Percentiles rank a stretch among this genome's conserved stretches.
Evolutionary conservation across 169 alveolate species (phyloP).

Genomic region (Fabrea salina): DNA sequence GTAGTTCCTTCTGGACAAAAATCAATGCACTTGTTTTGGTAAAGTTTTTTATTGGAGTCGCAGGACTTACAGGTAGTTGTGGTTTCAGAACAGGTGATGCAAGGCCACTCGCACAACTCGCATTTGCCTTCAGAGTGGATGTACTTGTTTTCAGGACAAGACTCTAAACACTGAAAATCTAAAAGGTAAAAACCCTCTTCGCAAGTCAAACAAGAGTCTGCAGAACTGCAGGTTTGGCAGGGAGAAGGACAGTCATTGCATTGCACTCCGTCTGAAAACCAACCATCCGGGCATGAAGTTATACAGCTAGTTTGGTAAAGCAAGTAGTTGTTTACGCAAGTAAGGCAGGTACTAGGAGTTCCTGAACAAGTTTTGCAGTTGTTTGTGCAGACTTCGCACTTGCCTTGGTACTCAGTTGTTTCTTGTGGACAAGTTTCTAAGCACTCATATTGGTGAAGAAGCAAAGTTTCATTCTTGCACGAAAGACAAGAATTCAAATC

Average conservation of each 20-base stretch:
- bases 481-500: too few species aligned
- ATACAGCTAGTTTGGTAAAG: not conserved
- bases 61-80: not conserved
- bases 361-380: conserved; percentile 25
- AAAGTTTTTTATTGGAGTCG: not conserved
- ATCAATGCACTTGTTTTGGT: not conserved
- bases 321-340: not conserved
- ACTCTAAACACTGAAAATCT: not conserved
- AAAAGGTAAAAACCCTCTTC: not conserved
- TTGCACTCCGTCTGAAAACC: not conserved
- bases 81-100: not conserved
- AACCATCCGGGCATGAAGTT: not conserved
- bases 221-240: not conserved
- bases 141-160: not conserved
- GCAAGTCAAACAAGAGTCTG: not conserved
- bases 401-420: too few species aligned
- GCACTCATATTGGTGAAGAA: too few species aligned
- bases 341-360: not conserved
- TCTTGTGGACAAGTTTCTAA: too few species aligned
- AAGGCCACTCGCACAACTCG: not conserved
- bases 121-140: not conserved
- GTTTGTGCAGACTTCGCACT: not conserved
- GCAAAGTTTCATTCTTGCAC: too few species aligned
- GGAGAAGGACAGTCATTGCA: not conserved
- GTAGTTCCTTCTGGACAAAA: conserved; percentile 2